These are phyloP conservation scores for Theileria parva DNA, from an alignment of 169 alveolate genomes.

Conservation along the genomic window DNA sequence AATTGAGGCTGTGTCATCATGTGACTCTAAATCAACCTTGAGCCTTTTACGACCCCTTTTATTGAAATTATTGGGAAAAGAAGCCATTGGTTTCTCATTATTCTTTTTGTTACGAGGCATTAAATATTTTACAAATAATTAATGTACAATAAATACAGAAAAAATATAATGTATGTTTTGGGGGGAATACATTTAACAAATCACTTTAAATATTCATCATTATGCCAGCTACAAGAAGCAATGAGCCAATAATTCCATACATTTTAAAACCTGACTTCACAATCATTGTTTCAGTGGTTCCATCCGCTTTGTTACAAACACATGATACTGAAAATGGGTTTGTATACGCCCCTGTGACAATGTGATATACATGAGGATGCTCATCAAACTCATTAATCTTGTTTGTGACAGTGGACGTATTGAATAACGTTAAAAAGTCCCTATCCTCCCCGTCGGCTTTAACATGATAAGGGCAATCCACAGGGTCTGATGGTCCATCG, in stretches of 20 bases:
- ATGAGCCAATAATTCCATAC: neutral
- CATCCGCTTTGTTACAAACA: conserved; percentile 15
- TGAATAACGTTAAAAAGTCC: neutral
- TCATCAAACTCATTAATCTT: neutral
- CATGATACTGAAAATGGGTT: neutral
- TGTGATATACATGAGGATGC: neutral
- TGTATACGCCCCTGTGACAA: conserved; percentile 9
- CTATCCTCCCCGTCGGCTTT: conserved; percentile 8
- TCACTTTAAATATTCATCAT: no score
- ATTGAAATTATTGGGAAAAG: no score
- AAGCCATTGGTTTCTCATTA: no score
- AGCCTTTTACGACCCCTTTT: no score
- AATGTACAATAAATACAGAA: no score
- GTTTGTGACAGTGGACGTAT: neutral
- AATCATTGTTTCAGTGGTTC: conserved; percentile 11
- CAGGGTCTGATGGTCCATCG: conserved; percentile 39
- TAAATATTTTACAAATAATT: no score
- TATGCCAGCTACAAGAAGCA: neutral
- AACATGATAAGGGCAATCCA: conserved; percentile 25
- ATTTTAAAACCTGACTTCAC: conserved; percentile 1
- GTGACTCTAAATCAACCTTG: no score
- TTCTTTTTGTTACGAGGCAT: no score
- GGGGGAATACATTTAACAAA: no score
- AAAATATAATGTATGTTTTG: no score
- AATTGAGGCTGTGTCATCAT: no score